Base-by-base conservation (phyloP, 139 green algal species). In the Chlorella sp. region DNA sequence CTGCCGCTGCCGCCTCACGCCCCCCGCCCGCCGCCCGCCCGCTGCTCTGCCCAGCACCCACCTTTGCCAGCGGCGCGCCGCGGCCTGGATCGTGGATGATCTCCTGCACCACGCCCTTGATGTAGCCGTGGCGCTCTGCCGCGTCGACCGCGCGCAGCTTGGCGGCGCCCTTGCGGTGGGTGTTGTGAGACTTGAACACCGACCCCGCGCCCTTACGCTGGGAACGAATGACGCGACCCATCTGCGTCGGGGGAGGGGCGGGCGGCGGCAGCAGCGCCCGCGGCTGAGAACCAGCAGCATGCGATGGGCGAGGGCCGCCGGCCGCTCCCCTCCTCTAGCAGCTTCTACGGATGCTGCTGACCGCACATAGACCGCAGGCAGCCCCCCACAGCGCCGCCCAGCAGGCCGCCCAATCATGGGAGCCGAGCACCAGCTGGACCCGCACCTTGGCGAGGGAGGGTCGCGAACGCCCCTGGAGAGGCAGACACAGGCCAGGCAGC, bases 191-290 rank as follows among this genome's bases (percentile, higher is more conserved):
- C 71, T 82, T 93, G 93, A 99, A 99, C 40, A 99, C 87, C 53
- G 84, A 93, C 43, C 96, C 96, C 58, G 90, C 89, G 85, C 96
- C 96, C 90, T 99, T 99, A 92, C 96, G 94, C 95, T 99, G 96
- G 71, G 84, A 80, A 53, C 96, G 85, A 83, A 99, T 99, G 53
- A 98, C 91, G 79, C 96, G 96, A 86, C 96, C 96, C 96, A 99
- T 99, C 25, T 80, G 69, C 56, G 68, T 7, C 40, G 60, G 27
- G 55, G 55, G 23, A n/a, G 2, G 23, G 55, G 55, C 11, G 27
- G 1, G 21, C 23, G n/a, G 55, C 19, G 21, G 29, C 60, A 19
- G 17, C 5, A 25, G n/a, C 41, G 6, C 17, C n/a, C 7, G 27
- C 41, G 17, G 41, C 42, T 58, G 48, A 71, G 41, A 7, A 58